Evolutionary conservation across 345 rosid genomes (phyloP), one percentile per base, ranked within the genome.

Genomic region (Eutrema japonicum): DNA sequence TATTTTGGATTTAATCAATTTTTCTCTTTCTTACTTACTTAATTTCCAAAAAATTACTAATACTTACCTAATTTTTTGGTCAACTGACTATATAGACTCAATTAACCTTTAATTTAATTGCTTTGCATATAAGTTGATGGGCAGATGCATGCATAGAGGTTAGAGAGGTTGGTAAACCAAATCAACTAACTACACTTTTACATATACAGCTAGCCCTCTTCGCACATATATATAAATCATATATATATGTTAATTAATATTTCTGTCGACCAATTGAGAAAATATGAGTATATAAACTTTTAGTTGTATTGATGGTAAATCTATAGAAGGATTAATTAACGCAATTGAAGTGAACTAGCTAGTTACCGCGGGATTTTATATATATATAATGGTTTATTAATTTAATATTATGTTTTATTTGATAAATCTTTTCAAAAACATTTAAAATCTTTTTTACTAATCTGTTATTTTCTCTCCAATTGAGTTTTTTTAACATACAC

Each of bases 71-170:
- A n/a, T n/a, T n/a, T n/a, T n/a, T n/a, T n/a, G n/a, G n/a, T n/a
- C n/a, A n/a, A n/a, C n/a, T n/a, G n/a, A n/a, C n/a, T n/a, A n/a
- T n/a, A n/a, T n/a, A n/a, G n/a, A n/a, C n/a, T n/a, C n/a, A n/a
- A n/a, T n/a, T n/a, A n/a, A n/a, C 22, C 22, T 18, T 18, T 18
- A 18, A 18, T 57, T 41, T 37, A 5, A 16, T 16, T 57, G 43
- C 6, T 56, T 56, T 56, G 42, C 42, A 16, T 57, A 57, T 57
- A 16, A 18, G 32, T 37, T 37, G 45, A 58, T 58, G 46, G 63
- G 46, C 46, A 37, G 63, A 58, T 58, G 63, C 46, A 58, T 58
- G 63, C 45, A 58, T 58, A 57, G 13, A 57, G 26, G 45, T 58
- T 37, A 18, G 46, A 37, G 63, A 58, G 63, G 29, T 58, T 16